A percentile compares a stretch with the other conserved stretches of the same genome.
phyloP scores from a whole-genome alignment of 441 rosid species.

The Croton setiger region DNA sequence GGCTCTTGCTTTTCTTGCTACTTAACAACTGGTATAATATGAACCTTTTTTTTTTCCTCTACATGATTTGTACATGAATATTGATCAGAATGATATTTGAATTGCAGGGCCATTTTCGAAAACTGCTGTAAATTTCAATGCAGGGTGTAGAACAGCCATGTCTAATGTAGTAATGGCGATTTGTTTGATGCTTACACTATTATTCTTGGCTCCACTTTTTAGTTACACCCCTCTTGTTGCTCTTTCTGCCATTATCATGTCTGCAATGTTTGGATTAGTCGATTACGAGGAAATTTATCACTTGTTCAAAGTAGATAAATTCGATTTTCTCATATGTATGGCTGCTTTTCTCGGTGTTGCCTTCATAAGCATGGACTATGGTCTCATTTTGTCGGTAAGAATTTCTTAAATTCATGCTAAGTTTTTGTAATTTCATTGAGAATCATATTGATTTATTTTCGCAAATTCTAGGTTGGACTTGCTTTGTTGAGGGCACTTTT shows the following conservation, averaged over 20 bases:
- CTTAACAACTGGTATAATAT: conserved; percentile 62
- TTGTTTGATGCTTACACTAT: conserved; percentile 73
- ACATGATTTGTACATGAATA: too few relatives aligned
- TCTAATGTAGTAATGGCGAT: conserved; percentile 74
- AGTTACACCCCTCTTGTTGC: conserved; percentile 86
- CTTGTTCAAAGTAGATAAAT: conserved; percentile 72
- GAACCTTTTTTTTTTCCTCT: too few relatives aligned
- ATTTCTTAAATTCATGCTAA: too few relatives aligned
- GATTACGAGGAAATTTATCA: conserved; percentile 53
- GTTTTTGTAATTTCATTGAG: not conserved
- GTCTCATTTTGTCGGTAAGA: conserved; percentile 68
- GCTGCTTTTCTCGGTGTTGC: conserved; percentile 72
- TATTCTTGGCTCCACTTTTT: conserved; percentile 74
- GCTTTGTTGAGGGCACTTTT: conserved; percentile 60
- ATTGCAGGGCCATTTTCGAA: conserved; percentile 83
- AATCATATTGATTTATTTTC: not conserved
- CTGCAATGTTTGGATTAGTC: conserved; percentile 86
- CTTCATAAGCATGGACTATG: conserved; percentile 78
- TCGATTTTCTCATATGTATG: conserved; percentile 76
- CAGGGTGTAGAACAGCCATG: conserved; percentile 70
- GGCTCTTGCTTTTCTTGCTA: conserved; percentile 91
- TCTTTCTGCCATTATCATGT: conserved; percentile 78
- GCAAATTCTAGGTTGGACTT: conserved; percentile 44
- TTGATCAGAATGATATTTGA: not conserved
- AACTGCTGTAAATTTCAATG: conserved; percentile 80